A percentile compares a stretch with the other conserved stretches of the same genome.
Evolutionary conservation across 164 flowering plant genomes (phyloP).

Genomic region (Nymphaea thermarum): DNA sequence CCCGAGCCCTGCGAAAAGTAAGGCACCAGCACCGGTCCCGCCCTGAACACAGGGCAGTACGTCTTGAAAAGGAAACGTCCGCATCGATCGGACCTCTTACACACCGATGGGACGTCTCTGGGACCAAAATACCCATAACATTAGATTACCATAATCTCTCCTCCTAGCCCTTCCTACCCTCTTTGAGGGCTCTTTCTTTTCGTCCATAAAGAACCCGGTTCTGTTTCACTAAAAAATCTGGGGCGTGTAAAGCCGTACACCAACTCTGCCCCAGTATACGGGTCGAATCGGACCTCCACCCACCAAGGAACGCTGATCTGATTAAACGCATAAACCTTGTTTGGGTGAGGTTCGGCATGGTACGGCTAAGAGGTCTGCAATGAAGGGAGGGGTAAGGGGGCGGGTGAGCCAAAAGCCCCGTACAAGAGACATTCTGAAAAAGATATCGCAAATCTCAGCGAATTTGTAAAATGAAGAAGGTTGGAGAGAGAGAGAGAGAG

Average conservation of each 20-base stretch:
- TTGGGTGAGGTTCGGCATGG: not conserved
- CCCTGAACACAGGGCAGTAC: not conserved
- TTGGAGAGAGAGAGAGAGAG: not conserved
- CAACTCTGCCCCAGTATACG: not conserved
- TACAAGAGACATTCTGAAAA: not conserved
- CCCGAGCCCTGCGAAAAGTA: not conserved
- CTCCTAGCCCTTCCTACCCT: too few species aligned
- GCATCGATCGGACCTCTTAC: not conserved
- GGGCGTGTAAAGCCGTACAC: too few species aligned
- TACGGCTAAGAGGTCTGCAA: not conserved
- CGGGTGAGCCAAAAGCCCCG: not conserved
- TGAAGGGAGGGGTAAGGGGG: not conserved
- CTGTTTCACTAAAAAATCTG: too few species aligned
- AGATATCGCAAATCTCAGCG: not conserved
- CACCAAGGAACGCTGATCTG: not conserved
- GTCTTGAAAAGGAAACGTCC: not conserved
- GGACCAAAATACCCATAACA: too few species aligned
- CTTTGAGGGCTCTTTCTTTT: too few species aligned
- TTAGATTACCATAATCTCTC: too few species aligned
- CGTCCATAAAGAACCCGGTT: too few species aligned
- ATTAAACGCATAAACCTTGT: not conserved
- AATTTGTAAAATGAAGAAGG: too few species aligned
- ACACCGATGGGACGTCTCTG: not conserved
- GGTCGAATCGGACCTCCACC: not conserved
- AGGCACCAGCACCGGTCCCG: not conserved